These are phyloP conservation scores for Barbarea vulgaris DNA, from an alignment of 345 rosid genomes.

Conservation along the genomic window DNA sequence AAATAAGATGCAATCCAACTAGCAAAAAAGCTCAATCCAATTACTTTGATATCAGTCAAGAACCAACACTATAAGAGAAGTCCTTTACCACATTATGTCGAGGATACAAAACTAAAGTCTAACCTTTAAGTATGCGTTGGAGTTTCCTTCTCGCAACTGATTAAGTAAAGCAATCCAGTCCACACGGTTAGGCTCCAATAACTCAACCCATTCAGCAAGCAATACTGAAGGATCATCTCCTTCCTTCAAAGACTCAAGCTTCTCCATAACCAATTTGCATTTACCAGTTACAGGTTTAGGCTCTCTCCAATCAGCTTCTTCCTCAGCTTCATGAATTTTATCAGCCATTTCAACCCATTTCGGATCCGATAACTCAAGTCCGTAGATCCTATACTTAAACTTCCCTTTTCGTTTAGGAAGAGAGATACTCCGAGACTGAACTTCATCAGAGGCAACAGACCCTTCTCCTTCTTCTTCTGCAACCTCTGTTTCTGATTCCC, in stretches of 20 bases:
- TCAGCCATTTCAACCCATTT: conserved; percentile 77
- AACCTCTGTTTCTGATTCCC: conserved; percentile 36
- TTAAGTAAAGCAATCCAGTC: conserved; percentile 83
- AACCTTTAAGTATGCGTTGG: conserved; percentile 63
- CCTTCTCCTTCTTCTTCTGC: conserved; percentile 36
- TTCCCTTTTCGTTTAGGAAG: conserved; percentile 87
- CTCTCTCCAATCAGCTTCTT: conserved; percentile 62
- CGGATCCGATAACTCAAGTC: conserved; percentile 83
- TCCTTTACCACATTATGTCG: not conserved
- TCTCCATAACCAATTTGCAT: conserved; percentile 68
- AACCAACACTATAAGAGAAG: conserved; percentile 4
- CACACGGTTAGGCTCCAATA: conserved; percentile 71
- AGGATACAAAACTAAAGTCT: not conserved
- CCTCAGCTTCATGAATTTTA: conserved; percentile 72
- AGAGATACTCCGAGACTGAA: conserved; percentile 42
- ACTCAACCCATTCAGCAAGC: conserved; percentile 76
- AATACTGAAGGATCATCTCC: conserved; percentile 72
- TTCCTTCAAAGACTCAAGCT: conserved; percentile 60
- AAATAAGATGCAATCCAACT: not conserved
- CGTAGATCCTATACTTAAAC: conserved; percentile 86
- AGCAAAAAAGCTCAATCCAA: no score
- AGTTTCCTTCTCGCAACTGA: conserved; percentile 58
- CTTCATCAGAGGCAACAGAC: conserved; percentile 39
- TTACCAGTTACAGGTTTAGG: conserved; percentile 75
- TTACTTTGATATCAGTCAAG: no score